Conservation (phyloP, 495 filamentous ascomycete genomes). For the Lentithecium fluviatile region DNA sequence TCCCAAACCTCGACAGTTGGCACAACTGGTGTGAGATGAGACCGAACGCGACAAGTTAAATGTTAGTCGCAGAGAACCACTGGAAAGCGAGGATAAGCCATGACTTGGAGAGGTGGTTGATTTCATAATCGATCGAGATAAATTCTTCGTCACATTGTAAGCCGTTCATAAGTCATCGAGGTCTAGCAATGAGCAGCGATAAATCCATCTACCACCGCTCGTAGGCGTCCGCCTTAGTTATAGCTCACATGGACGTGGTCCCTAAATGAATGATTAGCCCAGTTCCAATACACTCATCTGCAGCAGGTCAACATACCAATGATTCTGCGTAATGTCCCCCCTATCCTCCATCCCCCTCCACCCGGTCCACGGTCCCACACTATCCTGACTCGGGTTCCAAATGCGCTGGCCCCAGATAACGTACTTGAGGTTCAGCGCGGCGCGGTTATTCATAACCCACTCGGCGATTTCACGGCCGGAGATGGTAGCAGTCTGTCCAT, state of each 20-base stretch:
- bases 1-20: too few relatives aligned
- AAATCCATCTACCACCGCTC: too few relatives aligned
- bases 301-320: slow-evolving; percentile 39
- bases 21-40: too few relatives aligned
- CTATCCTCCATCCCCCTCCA: slow-evolving; percentile 50
- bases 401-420: slow-evolving; percentile 53
- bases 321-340: slow-evolving; percentile 34
- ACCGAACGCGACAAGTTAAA: too few relatives aligned
- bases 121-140: too few relatives aligned
- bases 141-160: too few relatives aligned
- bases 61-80: too few relatives aligned
- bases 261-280: background rate
- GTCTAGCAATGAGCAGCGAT: too few relatives aligned
- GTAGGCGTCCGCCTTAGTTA: background rate
- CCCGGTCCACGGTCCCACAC: slow-evolving; percentile 40
- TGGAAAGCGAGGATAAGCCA: too few relatives aligned
- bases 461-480: slow-evolving; percentile 46
- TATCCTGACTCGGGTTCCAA: slow-evolving; percentile 44
- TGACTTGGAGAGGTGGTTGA: too few relatives aligned
- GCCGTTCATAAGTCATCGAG: too few relatives aligned
- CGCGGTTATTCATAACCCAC: slow-evolving; percentile 49
- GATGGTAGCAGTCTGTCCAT: slow-evolving; percentile 22
- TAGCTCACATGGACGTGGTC: slow-evolving; percentile 15
- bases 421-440: slow-evolving; percentile 46
- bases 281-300: background rate